Conservation (phyloP, 345 rosid species). For the Luvunga scandens region DNA sequence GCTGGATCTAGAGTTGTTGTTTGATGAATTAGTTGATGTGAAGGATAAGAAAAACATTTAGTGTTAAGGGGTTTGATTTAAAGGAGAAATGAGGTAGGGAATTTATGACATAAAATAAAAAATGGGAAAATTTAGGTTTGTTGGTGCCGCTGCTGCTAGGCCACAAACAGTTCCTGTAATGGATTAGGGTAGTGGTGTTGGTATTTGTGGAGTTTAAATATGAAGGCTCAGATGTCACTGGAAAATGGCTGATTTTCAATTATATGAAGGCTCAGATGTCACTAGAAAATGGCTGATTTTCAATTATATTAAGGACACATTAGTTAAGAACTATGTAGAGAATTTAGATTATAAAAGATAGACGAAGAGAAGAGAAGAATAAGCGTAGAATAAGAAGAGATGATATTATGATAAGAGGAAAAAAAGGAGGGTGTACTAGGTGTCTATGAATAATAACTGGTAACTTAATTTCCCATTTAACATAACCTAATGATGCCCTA, state of each 20-base stretch:
- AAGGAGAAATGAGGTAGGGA: background rate
- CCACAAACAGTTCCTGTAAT: background rate
- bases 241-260: background rate
- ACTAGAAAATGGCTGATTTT: background rate
- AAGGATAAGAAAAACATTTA: background rate
- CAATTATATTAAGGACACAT: background rate
- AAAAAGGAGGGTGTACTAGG: background rate
- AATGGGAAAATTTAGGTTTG: background rate
- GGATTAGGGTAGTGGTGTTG: background rate
- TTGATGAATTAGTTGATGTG: background rate
- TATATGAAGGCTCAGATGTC: background rate
- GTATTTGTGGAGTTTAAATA: background rate
- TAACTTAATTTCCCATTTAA: background rate
- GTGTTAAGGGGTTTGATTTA: background rate
- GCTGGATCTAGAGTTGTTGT: background rate
- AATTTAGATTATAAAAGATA: background rate
- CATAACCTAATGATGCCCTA: background rate
- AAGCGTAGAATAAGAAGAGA: background rate
- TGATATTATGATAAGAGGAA: background rate
- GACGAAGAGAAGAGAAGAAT: background rate
- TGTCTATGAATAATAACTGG: background rate
- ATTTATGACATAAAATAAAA: no score
- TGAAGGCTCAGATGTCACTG: background rate
- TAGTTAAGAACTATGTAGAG: background rate
- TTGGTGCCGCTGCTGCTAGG: background rate